Evolutionary conservation across 108 stramenopile species (phyloP).

Genomic region (Cyclotella choctawhatcheeana): DNA sequence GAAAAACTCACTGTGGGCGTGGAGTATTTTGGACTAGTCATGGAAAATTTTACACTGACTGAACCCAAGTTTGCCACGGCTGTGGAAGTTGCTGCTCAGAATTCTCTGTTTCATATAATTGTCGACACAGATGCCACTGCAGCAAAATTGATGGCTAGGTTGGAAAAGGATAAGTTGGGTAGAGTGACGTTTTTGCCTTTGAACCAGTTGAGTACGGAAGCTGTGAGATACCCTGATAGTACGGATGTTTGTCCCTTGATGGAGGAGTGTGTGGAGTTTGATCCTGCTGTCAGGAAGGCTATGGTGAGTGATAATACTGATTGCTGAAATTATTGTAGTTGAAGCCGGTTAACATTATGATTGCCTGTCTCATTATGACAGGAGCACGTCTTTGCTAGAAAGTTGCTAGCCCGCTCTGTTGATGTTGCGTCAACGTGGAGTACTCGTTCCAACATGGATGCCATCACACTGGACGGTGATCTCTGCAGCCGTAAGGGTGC

Average conservation of each 20-base stretch:
- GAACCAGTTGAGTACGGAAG: conserved; percentile 82
- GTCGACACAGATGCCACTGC: conserved; percentile 98
- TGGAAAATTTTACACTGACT: conserved; percentile 90
- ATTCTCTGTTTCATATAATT: conserved; percentile 95
- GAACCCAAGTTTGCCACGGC: conserved; percentile 88
- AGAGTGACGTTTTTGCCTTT: conserved; percentile 99
- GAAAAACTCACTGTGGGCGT: conserved; percentile 70
- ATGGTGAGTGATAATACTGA: conserved; percentile 54
- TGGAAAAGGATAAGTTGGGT: conserved; percentile 89
- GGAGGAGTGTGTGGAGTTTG: conserved; percentile 77
- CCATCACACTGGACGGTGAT: conserved; percentile 98
- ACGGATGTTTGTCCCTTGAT: conserved; percentile 77
- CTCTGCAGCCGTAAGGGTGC: conserved; percentile 92
- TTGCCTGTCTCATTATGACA: not conserved
- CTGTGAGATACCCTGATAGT: conserved; percentile 68
- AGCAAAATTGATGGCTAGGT: conserved; percentile 84
- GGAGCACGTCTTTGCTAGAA: conserved; percentile 91
- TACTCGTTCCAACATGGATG: conserved; percentile 81
- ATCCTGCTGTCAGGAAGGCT: conserved; percentile 80
- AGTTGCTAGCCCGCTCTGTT: conserved; percentile 85
- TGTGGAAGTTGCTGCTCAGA: conserved; percentile 95
- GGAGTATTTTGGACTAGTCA: conserved; percentile 91
- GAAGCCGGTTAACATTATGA: not conserved
- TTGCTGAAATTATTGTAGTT: too few species aligned
- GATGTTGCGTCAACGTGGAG: conserved; percentile 84